These are phyloP conservation scores for maize (Zea mays) DNA, from an alignment of 176 grass and related monocot species.

Conservation along the genomic window Zm-B73-REFERENCE-NAM-5.0 NC_050100.1:147073501-147074000, in stretches of 20 bases:
- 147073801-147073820: slow-evolving; percentile 79
- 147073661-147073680: slow-evolving; percentile 14
- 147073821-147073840: slow-evolving; percentile 78
- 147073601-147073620: background rate
- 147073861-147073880: slow-evolving; percentile 84
- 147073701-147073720: slow-evolving; percentile 3
- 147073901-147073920: slow-evolving; percentile 84
- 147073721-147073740: slow-evolving; percentile 28
- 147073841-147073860: slow-evolving; percentile 87
- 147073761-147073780: slow-evolving; percentile 87
- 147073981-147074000: slow-evolving; percentile 74
- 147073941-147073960: slow-evolving; percentile 67
- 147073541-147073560: slow-evolving; percentile 23
- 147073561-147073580: background rate
- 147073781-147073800: slow-evolving; percentile 70
- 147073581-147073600: slow-evolving; percentile 3
- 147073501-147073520: slow-evolving; percentile 15
- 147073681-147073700: slow-evolving; percentile 30
- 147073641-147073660: slow-evolving; percentile 21
- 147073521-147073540: slow-evolving; percentile 18
- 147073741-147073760: slow-evolving; percentile 11
- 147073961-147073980: slow-evolving; percentile 88
- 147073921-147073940: slow-evolving; percentile 79
- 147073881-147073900: slow-evolving; percentile 74
- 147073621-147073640: slow-evolving; percentile 21